Evolutionary conservation across 257 asterid species (phyloP), one percentile per base, ranked within the genome.

Genomic region (Solanum pennellii): DNA sequence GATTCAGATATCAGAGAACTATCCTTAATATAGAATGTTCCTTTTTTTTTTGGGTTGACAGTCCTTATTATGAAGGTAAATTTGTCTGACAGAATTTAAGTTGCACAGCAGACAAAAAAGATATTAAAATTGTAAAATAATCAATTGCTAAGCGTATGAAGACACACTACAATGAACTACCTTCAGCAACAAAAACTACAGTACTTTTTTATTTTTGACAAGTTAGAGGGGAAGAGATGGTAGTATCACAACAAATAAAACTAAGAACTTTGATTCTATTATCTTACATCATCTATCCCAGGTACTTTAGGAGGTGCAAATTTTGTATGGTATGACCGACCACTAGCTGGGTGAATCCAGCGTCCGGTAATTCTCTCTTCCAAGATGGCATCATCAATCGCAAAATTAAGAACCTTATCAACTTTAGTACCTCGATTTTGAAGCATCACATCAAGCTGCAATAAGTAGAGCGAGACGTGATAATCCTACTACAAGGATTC

Each of bases 311-410:
- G 98, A 52, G 99, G 98, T 41, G 99, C 98, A 89, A 95, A 97
- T 83, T 97, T 97, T 21, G 94, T 89, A 84, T 97, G 99, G 93
- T 97, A 97, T 39, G 95, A 86, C 77, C 99, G 94, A 45, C 99
- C 99, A 90, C 99, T 97, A 27, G 98, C 93, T 35, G 99, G 98
- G 88, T 97, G 99, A 82, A 97, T 95, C 99, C 99, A 97, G 35
- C 99, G 99, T 31, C 98, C 99, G 82, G 98, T 95, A 86, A 96
- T 95, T 86, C 99, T 92, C 93, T 96, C 99, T 93, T 96, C 99
- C 93, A 97, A 87, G 89, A 97, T 90, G 75, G 99, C 94, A 92
- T 97, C 99, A 90, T 95, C 98, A 89, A 97, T 94, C 13, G 98
- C 98, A 93, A 97, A 97, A 93, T 97, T 97, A 20, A 97, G 95